A percentile compares a stretch with the other conserved stretches of the same genome.
Conservation (phyloP, 176 grass and related monocot genomes). For the Cenchrus purpureus region DNA sequence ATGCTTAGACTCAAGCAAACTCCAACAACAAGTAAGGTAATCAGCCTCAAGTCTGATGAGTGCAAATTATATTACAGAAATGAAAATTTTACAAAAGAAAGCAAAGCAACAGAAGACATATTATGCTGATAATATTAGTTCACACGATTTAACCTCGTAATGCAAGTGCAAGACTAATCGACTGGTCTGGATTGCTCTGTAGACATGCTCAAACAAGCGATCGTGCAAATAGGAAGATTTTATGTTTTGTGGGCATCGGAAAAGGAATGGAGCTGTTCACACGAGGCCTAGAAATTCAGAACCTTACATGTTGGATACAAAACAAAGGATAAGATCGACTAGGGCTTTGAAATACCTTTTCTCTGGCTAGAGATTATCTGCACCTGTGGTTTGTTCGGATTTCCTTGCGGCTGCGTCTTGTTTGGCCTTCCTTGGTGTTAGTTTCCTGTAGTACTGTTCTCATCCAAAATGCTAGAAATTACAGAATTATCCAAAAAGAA, state of each 20-base stretch:
- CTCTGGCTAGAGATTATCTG: neutral
- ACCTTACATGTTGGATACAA: too few species aligned
- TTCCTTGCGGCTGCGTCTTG: neutral
- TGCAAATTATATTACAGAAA: conserved; percentile 53
- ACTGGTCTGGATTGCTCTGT: neutral
- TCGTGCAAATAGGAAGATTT: too few species aligned
- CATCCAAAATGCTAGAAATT: neutral
- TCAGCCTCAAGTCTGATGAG: conserved; percentile 93
- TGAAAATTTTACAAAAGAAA: too few species aligned
- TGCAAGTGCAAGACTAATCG: neutral
- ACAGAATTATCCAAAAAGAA: neutral
- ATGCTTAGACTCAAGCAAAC: conserved; percentile 94
- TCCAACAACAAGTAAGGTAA: conserved; percentile 94
- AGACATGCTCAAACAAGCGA: neutral
- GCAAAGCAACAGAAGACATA: too few species aligned
- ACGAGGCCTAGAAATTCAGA: neutral
- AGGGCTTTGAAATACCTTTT: neutral
- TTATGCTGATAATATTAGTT: too few species aligned
- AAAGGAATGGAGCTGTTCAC: too few species aligned
- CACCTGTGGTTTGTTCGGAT: neutral
- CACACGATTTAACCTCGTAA: too few species aligned
- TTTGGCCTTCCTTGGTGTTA: neutral
- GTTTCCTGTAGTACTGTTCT: neutral
- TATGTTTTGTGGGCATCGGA: too few species aligned
- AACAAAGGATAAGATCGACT: neutral